phyloP scores from a whole-genome alignment of 2,329 filamentous ascomycete species.

The Exserohilum rostratum region DNA sequence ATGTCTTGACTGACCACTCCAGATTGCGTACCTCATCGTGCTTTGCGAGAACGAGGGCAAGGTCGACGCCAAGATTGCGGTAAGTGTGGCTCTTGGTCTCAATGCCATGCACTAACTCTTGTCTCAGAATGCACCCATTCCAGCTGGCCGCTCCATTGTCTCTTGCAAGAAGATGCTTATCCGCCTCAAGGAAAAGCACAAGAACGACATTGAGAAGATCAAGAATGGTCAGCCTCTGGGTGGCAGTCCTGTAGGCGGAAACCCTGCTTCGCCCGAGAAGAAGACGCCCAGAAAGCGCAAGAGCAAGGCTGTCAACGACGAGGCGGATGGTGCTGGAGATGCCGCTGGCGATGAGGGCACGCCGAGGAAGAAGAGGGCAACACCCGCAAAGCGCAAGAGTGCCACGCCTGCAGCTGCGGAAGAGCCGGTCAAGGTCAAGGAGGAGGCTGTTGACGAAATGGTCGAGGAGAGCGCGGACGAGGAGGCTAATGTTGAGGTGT shows the following conservation, averaged over 20 bases:
- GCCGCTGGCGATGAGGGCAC: conserved; percentile 4
- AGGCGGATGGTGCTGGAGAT: neutral
- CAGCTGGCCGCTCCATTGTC: conserved; percentile 27
- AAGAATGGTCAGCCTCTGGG: conserved; percentile 15
- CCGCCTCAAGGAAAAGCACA: conserved; percentile 33
- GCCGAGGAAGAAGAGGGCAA: conserved; percentile 23
- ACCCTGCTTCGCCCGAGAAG: conserved; percentile 2
- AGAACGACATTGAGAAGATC: conserved; percentile 32
- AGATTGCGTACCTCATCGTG: conserved; percentile 30
- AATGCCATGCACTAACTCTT: conserved; percentile 2
- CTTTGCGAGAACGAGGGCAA: conserved; percentile 28
- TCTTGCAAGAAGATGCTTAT: conserved; percentile 35
- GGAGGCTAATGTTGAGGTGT: neutral
- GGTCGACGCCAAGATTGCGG: conserved; percentile 23
- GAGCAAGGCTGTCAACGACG: conserved; percentile 9
- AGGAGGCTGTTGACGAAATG: neutral
- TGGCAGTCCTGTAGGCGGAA: conserved; percentile 4
- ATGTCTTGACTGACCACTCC: conserved; percentile 1
- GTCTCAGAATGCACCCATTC: conserved; percentile 28
- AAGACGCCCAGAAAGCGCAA: conserved; percentile 29
- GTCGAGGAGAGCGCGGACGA: neutral
- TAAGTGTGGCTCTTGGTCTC: conserved; percentile 3
- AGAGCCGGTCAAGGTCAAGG: conserved; percentile 3
- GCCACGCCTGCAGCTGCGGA: conserved; percentile 7
- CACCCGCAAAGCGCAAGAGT: conserved; percentile 19